Conservation (phyloP, 208 protist species). For the Porcisia hertigi region DNA sequence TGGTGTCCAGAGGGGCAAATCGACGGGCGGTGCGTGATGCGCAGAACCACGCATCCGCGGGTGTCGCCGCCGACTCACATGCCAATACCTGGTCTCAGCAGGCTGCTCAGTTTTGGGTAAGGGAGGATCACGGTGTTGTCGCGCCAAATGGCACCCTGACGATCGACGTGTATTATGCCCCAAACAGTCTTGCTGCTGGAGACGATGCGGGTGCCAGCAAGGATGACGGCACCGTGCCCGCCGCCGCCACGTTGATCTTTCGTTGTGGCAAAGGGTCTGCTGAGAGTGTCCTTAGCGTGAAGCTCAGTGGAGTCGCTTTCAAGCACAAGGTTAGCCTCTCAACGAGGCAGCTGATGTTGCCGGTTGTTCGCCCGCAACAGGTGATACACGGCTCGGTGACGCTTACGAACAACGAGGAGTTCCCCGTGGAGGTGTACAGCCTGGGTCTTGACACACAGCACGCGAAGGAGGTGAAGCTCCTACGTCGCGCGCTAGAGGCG, state of each 20-base stretch:
- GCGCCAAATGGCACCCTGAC: slow-evolving; percentile 49
- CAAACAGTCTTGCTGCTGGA: slow-evolving; percentile 6
- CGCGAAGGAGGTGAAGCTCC: slow-evolving; percentile 61
- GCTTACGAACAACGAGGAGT: slow-evolving; percentile 86
- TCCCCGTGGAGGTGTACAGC: slow-evolving; percentile 89
- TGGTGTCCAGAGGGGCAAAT: neutral
- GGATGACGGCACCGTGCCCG: neutral
- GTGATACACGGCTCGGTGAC: slow-evolving; percentile 57
- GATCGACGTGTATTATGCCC: slow-evolving; percentile 76
- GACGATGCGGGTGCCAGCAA: neutral
- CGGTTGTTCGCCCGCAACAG: slow-evolving; percentile 75
- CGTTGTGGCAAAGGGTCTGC: slow-evolving; percentile 56
- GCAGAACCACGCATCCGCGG: too few relatives aligned
- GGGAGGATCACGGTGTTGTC: slow-evolving; percentile 70
- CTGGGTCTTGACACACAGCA: slow-evolving; percentile 80
- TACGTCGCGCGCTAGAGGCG: slow-evolving; percentile 44
- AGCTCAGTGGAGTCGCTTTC: slow-evolving; percentile 39
- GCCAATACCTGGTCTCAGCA: neutral
- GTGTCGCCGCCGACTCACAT: neutral
- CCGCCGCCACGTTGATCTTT: slow-evolving; percentile 47
- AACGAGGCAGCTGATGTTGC: slow-evolving; percentile 60
- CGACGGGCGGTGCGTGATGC: neutral
- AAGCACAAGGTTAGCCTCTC: slow-evolving; percentile 45
- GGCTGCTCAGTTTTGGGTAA: slow-evolving; percentile 67
- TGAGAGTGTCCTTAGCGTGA: slow-evolving; percentile 50